phyloP scores from a whole-genome alignment of 805 yeast genomes.

The Yarrowia sp. region DNA sequence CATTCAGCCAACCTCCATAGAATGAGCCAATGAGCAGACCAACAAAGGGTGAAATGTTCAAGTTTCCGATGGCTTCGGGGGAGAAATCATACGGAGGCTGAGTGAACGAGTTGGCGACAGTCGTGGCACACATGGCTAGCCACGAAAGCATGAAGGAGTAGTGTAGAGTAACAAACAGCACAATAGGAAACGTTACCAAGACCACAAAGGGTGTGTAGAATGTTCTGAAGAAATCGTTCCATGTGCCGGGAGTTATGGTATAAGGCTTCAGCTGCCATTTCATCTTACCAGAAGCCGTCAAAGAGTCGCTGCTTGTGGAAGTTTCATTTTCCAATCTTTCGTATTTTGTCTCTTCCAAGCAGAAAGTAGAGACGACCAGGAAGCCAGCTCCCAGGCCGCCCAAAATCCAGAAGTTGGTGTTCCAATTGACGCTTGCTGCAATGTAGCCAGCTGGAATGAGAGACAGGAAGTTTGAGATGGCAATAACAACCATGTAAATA shows the following conservation, averaged over 20 bases:
- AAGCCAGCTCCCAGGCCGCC: not conserved
- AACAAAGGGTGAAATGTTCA: not conserved
- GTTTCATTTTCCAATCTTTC: not conserved
- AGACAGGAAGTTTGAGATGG: not conserved
- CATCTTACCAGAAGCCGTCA: not conserved
- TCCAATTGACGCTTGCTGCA: not conserved
- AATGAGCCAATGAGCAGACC: not conserved
- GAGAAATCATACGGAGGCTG: conserved; percentile 4
- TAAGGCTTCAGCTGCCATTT: not conserved
- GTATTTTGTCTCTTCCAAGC: not conserved
- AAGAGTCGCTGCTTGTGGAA: not conserved
- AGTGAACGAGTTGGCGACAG: not conserved
- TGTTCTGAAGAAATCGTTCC: not conserved
- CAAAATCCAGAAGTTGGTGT: not conserved
- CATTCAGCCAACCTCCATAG: conserved; percentile 6
- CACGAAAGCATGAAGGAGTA: conserved; percentile 1
- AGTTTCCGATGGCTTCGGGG: not conserved
- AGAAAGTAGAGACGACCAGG: not conserved
- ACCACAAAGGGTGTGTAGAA: conserved; percentile 2
- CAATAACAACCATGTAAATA: not conserved
- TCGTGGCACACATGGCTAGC: not conserved
- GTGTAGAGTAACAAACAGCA: not conserved
- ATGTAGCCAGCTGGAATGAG: not conserved
- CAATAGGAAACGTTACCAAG: not conserved
- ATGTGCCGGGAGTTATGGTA: not conserved